Evolutionary conservation across 2,329 filamentous ascomycete genomes (phyloP).

Genomic region (Penicillium sp.): DNA sequence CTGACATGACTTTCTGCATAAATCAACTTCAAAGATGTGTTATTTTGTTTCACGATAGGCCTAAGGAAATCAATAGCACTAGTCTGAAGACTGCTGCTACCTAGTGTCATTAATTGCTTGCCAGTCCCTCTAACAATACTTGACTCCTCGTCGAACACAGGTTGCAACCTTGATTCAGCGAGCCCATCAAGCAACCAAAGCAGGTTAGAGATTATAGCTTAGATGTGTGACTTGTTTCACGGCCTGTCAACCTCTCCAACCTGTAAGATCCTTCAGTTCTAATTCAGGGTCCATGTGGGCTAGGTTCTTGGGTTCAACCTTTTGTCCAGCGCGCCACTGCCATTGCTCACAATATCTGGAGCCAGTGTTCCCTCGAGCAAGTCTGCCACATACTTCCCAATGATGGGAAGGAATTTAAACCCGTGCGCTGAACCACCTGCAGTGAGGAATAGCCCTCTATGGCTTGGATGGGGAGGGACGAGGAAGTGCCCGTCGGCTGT

Average conservation of each 20-base stretch:
- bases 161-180: too few species aligned
- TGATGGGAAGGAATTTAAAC: slow-evolving; percentile 23
- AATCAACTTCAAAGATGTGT: background rate
- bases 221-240: slow-evolving; percentile 13
- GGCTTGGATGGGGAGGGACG: slow-evolving; percentile 16
- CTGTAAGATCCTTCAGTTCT: slow-evolving; percentile 29
- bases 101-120: background rate
- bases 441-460: slow-evolving; percentile 13
- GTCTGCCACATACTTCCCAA: slow-evolving; percentile 22
- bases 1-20: slow-evolving; percentile 25
- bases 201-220: slow-evolving; percentile 5
- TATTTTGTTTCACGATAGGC: background rate
- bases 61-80: background rate
- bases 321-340: slow-evolving; percentile 20
- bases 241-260: slow-evolving; percentile 30
- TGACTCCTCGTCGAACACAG: too few species aligned
- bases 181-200: background rate
- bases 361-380: slow-evolving; percentile 22
- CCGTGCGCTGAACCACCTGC: slow-evolving; percentile 19
- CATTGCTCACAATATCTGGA: slow-evolving; percentile 14
- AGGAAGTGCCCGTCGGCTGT: slow-evolving; percentile 23
- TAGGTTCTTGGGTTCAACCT: slow-evolving; percentile 26
- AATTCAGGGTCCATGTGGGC: slow-evolving; percentile 36
- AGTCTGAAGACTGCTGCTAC: background rate
- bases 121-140: too few species aligned